These are phyloP conservation scores for Graphiopsis chlorocephala DNA, from an alignment of 2,329 filamentous ascomycete species.

Conservation along the genomic window DNA sequence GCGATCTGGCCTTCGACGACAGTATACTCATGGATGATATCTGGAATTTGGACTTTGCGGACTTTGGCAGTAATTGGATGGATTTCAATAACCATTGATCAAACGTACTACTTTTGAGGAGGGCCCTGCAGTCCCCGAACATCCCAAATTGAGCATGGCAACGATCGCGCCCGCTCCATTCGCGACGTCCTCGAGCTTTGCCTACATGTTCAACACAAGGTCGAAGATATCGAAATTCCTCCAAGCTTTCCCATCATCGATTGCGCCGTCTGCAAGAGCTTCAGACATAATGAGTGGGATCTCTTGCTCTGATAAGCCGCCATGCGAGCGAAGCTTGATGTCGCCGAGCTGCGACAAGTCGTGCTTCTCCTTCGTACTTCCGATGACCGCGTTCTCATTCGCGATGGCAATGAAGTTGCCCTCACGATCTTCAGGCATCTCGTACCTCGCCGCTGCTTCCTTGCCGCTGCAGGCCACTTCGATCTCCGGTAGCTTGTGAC, in stretches of 20 bases:
- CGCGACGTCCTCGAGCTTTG: too few relatives aligned
- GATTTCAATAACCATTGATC: not conserved
- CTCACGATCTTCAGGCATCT: slow-evolving; percentile 43
- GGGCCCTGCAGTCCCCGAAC: not conserved
- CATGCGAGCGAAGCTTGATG: slow-evolving; percentile 42
- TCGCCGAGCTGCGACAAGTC: slow-evolving; percentile 35
- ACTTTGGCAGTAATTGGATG: slow-evolving; percentile 4
- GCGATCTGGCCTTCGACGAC: not conserved
- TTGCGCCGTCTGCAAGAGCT: slow-evolving; percentile 21
- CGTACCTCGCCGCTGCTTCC: slow-evolving; percentile 36
- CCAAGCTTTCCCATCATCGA: slow-evolving; percentile 28
- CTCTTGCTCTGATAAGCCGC: slow-evolving; percentile 41
- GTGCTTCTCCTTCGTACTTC: slow-evolving; percentile 36
- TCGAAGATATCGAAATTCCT: slow-evolving; percentile 43
- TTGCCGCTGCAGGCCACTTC: slow-evolving; percentile 33
- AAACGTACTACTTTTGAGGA: not conserved
- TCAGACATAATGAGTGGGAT: slow-evolving; percentile 39
- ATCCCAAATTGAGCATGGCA: not conserved
- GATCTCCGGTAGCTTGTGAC: slow-evolving; percentile 33
- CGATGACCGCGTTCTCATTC: slow-evolving; percentile 38
- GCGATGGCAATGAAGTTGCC: slow-evolving; percentile 43
- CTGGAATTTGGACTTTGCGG: slow-evolving; percentile 8
- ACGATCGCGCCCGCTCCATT: too few relatives aligned
- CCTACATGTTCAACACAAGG: slow-evolving; percentile 34
- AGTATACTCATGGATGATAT: slow-evolving; percentile 1